Evolutionary conservation across 163 green algal genomes (phyloP).

Genomic region (Smithsoniella earleae): DNA sequence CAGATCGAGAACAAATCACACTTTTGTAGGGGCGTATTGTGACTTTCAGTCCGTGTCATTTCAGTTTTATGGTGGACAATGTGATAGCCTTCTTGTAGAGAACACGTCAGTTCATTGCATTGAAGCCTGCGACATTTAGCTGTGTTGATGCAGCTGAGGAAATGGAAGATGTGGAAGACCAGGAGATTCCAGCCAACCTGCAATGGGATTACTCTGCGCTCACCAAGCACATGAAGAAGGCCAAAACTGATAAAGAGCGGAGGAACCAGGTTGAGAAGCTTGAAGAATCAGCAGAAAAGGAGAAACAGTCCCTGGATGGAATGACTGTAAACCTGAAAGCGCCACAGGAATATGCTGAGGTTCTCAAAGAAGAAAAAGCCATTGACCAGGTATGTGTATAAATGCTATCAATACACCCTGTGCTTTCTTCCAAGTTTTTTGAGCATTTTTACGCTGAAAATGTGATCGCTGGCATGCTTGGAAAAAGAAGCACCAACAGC

Average conservation of each 20-base stretch:
- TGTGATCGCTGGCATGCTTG: background rate
- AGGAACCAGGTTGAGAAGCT: conserved; percentile 3
- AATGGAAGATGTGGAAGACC: no score
- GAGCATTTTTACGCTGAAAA: no score
- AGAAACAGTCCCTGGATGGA: background rate
- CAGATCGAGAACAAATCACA: no score
- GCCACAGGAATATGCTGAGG: conserved; percentile 48
- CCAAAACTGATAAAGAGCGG: background rate
- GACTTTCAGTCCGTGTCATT: no score
- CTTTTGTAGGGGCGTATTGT: no score
- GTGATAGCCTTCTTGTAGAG: no score
- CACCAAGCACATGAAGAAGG: background rate
- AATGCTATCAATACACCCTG: background rate
- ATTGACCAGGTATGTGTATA: background rate
- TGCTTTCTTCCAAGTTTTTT: background rate
- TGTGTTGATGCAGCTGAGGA: no score
- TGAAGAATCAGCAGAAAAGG: background rate
- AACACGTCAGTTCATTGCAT: no score
- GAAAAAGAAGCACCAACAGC: no score
- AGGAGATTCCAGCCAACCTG: background rate
- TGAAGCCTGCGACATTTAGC: no score
- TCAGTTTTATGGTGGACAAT: no score
- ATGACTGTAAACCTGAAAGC: conserved; percentile 81
- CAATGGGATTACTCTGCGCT: background rate
- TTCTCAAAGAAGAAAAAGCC: conserved; percentile 4